A percentile compares a stretch with the other conserved stretches of the same genome.
phyloP scores from a whole-genome alignment of 177 flowering plant genomes.

The Vitis hybrid region DNA sequence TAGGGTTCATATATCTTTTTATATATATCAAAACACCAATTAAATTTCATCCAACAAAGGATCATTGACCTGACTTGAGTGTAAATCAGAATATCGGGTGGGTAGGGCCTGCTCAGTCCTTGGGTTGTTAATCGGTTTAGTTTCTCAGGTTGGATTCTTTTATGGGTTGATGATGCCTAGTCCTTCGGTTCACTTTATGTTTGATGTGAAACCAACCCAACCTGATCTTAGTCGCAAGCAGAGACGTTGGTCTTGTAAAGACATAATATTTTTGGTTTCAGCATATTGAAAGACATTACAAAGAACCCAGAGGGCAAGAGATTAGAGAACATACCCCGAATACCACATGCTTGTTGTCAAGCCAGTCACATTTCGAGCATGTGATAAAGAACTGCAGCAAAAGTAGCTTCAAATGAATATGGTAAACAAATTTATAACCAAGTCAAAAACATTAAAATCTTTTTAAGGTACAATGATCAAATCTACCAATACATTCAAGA shows the following conservation, averaged over 20 bases:
- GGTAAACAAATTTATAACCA: neutral
- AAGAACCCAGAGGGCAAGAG: too few relatives aligned
- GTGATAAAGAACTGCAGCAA: slow-evolving; percentile 82
- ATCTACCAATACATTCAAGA: neutral
- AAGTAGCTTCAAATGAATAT: neutral
- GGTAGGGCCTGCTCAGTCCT: too few relatives aligned
- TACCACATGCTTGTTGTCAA: slow-evolving; percentile 98
- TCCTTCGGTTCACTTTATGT: neutral
- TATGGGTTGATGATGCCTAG: neutral
- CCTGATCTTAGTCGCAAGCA: neutral
- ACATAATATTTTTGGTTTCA: too few relatives aligned
- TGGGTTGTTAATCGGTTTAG: too few relatives aligned
- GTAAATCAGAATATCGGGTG: too few relatives aligned
- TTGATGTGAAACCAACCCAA: neutral
- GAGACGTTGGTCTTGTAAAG: neutral
- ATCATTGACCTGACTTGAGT: too few relatives aligned
- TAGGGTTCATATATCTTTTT: too few relatives aligned
- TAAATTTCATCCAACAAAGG: too few relatives aligned
- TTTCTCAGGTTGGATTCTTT: neutral
- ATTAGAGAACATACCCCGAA: slow-evolving; percentile 75
- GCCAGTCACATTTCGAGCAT: slow-evolving; percentile 96
- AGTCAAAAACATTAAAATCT: neutral
- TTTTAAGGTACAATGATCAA: neutral
- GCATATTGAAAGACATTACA: too few relatives aligned
- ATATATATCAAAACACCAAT: too few relatives aligned